Evolutionary conservation across 768 basidiomycete genomes (phyloP), one percentile per base, ranked within the genome.

Genomic region (Hericium rajendrae): DNA sequence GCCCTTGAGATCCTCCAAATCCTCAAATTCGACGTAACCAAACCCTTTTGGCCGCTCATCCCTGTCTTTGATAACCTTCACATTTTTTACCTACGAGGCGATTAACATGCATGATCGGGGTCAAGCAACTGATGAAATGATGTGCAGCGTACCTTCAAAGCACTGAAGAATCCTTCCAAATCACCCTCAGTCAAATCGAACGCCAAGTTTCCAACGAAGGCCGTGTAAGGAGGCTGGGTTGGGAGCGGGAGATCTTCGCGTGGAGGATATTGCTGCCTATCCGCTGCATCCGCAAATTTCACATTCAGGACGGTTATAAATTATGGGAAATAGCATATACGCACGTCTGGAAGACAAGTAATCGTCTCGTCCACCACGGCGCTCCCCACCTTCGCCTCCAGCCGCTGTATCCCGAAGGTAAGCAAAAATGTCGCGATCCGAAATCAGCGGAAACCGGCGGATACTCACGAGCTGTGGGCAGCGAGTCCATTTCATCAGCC

Each of bases 41-140:
- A 97, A 98, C 0, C 97, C 97, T 71, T 97, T 97, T 18, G 94
- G 91, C 69, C 92, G 93, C 51, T 94, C 94, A 54, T 94, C 94
- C 58, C 83, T 80, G 64, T 94, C 94, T 68, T 81, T 86, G 71
- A 98, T 95, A 59, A 98, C 89, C 75, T 97, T 94, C 61, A 92
- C 81, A 18, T 85, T 85, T 68, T 88, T 88, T 60, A 85, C 78
- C 88, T 91, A n/a, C 11, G 11, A 26, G 11, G 57, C 24, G 16
- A 37, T 51, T 51, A 49, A 38, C 9, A 32, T 32, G 32, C 32
- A 32, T 32, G 32, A 20, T 56, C n/a, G 55, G 55, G 4, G 6
- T 57, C 46, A 26, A 16, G 51, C 22, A 37, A 26, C 18, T 38
- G 9, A n/a, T 13, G 12, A 22, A 13, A n/a, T 13, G 12, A 22